These are phyloP conservation scores for Labyrinthula sp. DNA, from an alignment of 352 stramenopile species.

Conservation along the genomic window DNA sequence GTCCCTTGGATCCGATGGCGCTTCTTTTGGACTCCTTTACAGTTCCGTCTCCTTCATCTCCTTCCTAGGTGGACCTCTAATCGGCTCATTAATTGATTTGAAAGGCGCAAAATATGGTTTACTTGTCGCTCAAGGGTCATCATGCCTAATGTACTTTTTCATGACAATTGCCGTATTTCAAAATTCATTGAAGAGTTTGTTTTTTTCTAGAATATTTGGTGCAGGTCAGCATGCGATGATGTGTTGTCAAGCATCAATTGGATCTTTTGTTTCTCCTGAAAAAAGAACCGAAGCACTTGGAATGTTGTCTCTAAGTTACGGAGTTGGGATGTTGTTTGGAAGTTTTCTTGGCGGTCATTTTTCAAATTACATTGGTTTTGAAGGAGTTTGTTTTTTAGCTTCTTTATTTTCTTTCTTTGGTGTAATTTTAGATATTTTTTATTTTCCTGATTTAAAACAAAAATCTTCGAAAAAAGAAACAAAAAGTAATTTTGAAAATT, in stretches of 20 bases:
- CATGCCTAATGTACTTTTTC: slow-evolving; percentile 25
- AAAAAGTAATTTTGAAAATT: background rate
- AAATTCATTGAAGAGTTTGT: slow-evolving; percentile 14
- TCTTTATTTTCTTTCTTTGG: background rate
- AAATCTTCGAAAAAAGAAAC: background rate
- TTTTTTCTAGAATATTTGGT: slow-evolving; percentile 19
- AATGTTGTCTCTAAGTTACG: slow-evolving; percentile 30
- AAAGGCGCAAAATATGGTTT: slow-evolving; percentile 12
- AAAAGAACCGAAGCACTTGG: slow-evolving; percentile 28
- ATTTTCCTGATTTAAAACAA: background rate
- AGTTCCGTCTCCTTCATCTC: slow-evolving; percentile 26
- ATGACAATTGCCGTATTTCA: slow-evolving; percentile 9
- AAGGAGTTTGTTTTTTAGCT: slow-evolving; percentile 8
- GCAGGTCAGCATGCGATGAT: slow-evolving; percentile 31
- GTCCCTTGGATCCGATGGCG: slow-evolving; percentile 7
- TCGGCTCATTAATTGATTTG: slow-evolving; percentile 28
- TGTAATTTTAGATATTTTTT: background rate
- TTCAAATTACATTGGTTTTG: slow-evolving; percentile 1
- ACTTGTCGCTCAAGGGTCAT: slow-evolving; percentile 3
- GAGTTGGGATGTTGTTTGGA: slow-evolving; percentile 28
- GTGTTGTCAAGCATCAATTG: slow-evolving; percentile 24
- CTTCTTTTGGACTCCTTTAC: slow-evolving; percentile 26
- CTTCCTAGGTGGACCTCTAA: slow-evolving; percentile 26
- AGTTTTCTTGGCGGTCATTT: slow-evolving; percentile 23
- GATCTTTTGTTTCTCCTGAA: slow-evolving; percentile 3